Base-by-base conservation (phyloP, 768 basidiomycete species). In the Termitomyces sp. region DNA sequence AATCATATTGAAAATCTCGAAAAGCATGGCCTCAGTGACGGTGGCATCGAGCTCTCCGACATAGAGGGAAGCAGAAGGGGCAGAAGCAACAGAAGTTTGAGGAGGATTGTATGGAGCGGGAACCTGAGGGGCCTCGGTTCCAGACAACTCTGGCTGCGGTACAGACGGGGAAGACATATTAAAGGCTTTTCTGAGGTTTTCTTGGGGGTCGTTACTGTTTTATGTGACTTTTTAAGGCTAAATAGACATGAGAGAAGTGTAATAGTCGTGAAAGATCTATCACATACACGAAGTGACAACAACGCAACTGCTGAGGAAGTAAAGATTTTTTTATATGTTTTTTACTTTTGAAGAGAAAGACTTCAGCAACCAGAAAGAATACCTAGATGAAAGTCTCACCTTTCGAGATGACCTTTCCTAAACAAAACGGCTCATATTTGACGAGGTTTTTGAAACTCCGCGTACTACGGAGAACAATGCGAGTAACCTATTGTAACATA, bases 1-100 rank as follows among this genome's bases (percentile, higher is more conserved):
- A 77, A 98, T 94, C 93, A 98, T 96, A 76, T 97, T 97, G 84
- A 99, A 99, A 75, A 99, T 98, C 82, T 99, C 97, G 73, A 98
- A 99, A 58, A 99, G 86, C 94, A 98, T 98, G 60, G 97, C 96
- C 83, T 99, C 97, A 42, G 96, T 93, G 77, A 99, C 97, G 66
- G 92, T 91, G 69, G 92, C 89, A 78, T 98, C 97, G 67, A 99
- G 90, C 80, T 99, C 97, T 62, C 97, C 97, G 65, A 99, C 97
- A 79, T 99, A 99, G 69, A 99, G 92, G 61, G 95, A 97, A 29
- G 92, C 92, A 57, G 92, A 93, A 29, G 92, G 91, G 61, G 88
- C 81, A 62, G 90, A 81, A 46, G 86, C 78, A 57, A 78, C 77
- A 38, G 86, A 78, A 60, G 78, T 74, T 60, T 82, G 81, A 36